Evolutionary conservation across 108 stramenopile genomes (phyloP).

Genomic region (Skeletonema costatum): DNA sequence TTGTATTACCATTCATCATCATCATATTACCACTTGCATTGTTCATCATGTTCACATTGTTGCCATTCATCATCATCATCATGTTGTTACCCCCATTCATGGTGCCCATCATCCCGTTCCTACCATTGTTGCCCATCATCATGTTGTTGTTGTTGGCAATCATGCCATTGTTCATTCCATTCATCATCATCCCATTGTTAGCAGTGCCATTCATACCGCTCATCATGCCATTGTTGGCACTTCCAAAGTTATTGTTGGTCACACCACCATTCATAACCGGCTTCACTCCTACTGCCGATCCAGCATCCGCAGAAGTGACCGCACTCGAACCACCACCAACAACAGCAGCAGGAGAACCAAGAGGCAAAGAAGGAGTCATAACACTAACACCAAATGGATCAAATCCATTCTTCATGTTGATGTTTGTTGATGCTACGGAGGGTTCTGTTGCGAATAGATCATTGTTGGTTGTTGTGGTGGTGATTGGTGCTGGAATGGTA

Average conservation of each 20-base stretch:
- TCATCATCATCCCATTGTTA: slow-evolving; percentile 31
- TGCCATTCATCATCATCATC: slow-evolving; percentile 1
- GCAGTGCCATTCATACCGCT: slow-evolving; percentile 17
- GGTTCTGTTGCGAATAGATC: slow-evolving; percentile 1
- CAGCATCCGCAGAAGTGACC: not conserved
- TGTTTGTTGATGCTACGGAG: slow-evolving; percentile 17
- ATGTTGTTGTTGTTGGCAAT: slow-evolving; percentile 3
- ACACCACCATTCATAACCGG: slow-evolving; percentile 37
- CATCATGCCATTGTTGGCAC: slow-evolving; percentile 14
- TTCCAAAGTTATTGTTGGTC: slow-evolving; percentile 23
- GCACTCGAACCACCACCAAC: no score
- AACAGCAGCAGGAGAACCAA: no score
- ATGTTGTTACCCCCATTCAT: not conserved
- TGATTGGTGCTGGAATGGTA: not conserved
- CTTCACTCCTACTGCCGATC: slow-evolving; percentile 27
- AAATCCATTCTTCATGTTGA: slow-evolving; percentile 8
- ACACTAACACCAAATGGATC: slow-evolving; percentile 34
- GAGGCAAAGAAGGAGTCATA: not conserved
- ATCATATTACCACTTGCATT: slow-evolving; percentile 10
- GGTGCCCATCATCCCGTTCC: slow-evolving; percentile 24
- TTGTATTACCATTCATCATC: slow-evolving; percentile 45
- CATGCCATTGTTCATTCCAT: slow-evolving; percentile 15
- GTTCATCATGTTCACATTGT: slow-evolving; percentile 32
- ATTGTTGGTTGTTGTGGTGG: not conserved
- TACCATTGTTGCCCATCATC: slow-evolving; percentile 23